A percentile compares a stretch with the other conserved stretches of the same genome.
Evolutionary conservation across 2,329 filamentous ascomycete species (phyloP).

Genomic region (Trichoderma koningiopsis): DNA sequence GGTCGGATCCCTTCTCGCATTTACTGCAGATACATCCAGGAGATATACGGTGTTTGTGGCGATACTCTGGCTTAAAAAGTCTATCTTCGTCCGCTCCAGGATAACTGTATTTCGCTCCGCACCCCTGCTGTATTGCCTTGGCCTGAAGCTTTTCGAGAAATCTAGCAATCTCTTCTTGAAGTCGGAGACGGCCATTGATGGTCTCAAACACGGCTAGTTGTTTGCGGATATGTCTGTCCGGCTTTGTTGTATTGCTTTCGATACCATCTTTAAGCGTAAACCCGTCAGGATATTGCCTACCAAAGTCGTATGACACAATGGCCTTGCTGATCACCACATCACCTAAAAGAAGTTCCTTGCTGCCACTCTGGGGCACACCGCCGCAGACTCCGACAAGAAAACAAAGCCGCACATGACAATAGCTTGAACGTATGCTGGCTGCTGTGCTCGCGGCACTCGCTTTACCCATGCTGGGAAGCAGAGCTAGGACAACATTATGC

Average conservation of each 20-base stretch:
- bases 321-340: slow-evolving; percentile 38
- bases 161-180: slow-evolving; percentile 15
- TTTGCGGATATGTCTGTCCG: slow-evolving; percentile 33
- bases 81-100: slow-evolving; percentile 35
- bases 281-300: slow-evolving; percentile 30
- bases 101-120: slow-evolving; percentile 29
- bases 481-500: slow-evolving; percentile 36
- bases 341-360: slow-evolving; percentile 34
- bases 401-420: slow-evolving; percentile 31
- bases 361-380: slow-evolving; percentile 33
- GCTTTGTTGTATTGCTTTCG: slow-evolving; percentile 32
- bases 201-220: slow-evolving; percentile 33
- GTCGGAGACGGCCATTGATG: not conserved
- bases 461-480: slow-evolving; percentile 36
- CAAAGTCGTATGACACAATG: slow-evolving; percentile 37
- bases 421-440: slow-evolving; percentile 39
- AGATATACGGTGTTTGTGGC: slow-evolving; percentile 37
- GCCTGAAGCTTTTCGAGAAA: slow-evolving; percentile 25
- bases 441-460: slow-evolving; percentile 33
- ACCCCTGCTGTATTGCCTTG: slow-evolving; percentile 8
- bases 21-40: not conserved
- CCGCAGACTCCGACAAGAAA: slow-evolving; percentile 43
- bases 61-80: slow-evolving; percentile 37
- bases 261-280: slow-evolving; percentile 34
- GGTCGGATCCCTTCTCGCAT: not conserved